phyloP scores from a whole-genome alignment of 2,329 filamentous ascomycete genomes.

The Xylaria polymorpha region DNA sequence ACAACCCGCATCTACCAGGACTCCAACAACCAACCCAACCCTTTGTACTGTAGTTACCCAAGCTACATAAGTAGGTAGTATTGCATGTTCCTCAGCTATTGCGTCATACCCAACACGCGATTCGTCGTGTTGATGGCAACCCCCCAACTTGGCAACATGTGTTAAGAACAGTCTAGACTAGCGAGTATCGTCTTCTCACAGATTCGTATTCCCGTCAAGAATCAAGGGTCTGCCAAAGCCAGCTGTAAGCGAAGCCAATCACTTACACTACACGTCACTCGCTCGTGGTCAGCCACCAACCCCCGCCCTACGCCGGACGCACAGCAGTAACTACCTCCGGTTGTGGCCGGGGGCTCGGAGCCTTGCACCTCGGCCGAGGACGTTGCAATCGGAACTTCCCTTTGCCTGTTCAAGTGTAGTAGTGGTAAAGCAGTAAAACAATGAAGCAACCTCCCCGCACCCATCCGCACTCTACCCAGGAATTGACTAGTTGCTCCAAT shows the following conservation, averaged over 20 bases:
- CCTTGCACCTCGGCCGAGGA: conserved; percentile 8
- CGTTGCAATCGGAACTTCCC: conserved; percentile 5
- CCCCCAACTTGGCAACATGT: not conserved
- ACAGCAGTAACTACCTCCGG: not conserved
- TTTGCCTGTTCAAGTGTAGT: not conserved
- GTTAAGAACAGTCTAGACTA: not conserved
- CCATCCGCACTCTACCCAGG: not conserved
- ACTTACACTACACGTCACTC: not conserved
- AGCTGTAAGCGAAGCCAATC: conserved; percentile 9
- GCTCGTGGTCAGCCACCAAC: not conserved
- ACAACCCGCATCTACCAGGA: conserved; percentile 5
- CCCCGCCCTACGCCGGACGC: not conserved
- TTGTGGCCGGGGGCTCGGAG: not conserved
- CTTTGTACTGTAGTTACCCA: not conserved
- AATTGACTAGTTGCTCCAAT: conserved; percentile 4
- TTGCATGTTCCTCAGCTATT: not conserved
- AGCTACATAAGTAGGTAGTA: not conserved
- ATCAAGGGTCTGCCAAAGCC: not conserved
- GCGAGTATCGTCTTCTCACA: not conserved
- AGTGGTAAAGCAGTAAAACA: too few species aligned
- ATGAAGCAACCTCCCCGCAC: not conserved
- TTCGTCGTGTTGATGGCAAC: not conserved
- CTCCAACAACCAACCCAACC: not conserved
- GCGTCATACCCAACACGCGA: conserved; percentile 7
- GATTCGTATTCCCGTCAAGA: not conserved